Evolutionary conservation across 2,329 filamentous ascomycete genomes (phyloP), one percentile per base, ranked within the genome.

Genomic region (Beauveria scarabaeidicola): DNA sequence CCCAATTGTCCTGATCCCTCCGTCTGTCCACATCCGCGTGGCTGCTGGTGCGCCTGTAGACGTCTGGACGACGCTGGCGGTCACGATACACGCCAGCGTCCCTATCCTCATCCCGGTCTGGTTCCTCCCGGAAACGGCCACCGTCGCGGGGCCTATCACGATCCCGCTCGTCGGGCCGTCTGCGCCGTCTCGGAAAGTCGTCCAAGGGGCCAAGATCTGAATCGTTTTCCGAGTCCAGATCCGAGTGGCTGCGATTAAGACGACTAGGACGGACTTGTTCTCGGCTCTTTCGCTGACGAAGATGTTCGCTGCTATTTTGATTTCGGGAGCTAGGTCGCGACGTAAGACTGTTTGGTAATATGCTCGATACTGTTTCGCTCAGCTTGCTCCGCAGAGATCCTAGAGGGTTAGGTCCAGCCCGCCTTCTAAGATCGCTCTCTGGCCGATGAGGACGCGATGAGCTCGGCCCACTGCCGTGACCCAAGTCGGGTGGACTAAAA

Each of bases 1-100:
- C 74, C 64, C 72, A 72, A 7, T 69, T 65, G 7, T 66, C 65
- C 57, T 69, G 66, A 19, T 74, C 73, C 11, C 74, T 69, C 48
- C 73, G 69, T 23, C 78, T 71, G 61, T 80, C 78, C 38, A 75
- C 69, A 61, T 81, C 78, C 25, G 77, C 76, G 61, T 80, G 78
- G 64, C 78, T 81, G 68, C 78, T 80, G 3, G 78, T 77, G 48
- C 79, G 70, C 51, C 77, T 71, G 29, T 74, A 69, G 15, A 70
- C 65, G 1, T 77, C 76, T 1, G 76, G 72, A n/a, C 76, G 72
- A 32, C 72, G 73, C 27, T 61, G 65, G 36, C 68, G 68, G 8
- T 73, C 72, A 48, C 73, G 70, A 54, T 70, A 65, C 40, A 64
- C 62, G 21, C 65, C 63, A 1, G 66, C 60, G 17, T 72, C 73